Evolutionary conservation across 164 flowering plant genomes (phyloP), one percentile per base, ranked within the genome.

Genomic region (Liquidambar formosana): DNA sequence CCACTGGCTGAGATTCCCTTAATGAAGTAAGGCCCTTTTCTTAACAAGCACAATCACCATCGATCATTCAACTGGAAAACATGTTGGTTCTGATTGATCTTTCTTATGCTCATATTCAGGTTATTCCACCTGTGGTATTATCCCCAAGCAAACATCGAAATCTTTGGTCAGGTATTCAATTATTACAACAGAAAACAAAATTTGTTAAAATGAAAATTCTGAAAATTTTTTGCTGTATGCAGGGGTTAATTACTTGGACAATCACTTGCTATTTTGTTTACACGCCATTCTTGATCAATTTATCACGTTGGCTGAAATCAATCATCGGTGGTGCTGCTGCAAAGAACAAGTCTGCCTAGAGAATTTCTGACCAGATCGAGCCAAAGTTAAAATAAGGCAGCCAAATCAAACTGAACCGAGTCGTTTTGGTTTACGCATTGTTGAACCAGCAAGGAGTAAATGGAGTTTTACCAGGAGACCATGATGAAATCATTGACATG

Each of bases 1-100:
- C 97, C 98, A 4, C 72, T 88, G 12, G 93, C 95, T 41, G 98
- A 94, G 73, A 85, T 92, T 74, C 97, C 96, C 28, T 28, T 94
- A n/a, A 90, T 92, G 83, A 89, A 88, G 98, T 89, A 84, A 82
- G 72, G 9, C 12, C 23, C 21, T 44, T 18, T 8, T 67, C 26
- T 18, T 54, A 45, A 16, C 19, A 1, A 45, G 23, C 28, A 15
- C 27, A 9, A 14, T 19, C n/a, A 22, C 19, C 22, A 14, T 6
- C 18, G n/a, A 11, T 27, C 2, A 19, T 38, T 48, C 15, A 41
- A n/a, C 1, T 19, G 14, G 18, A 26, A 23, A 57, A 25, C 4
- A 11, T 45, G 11, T 19, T 9, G 51, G 16, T 23, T 27, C 28
- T 51, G 49, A 46, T 27, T 60, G 28, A 57, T 48, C 43, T 58